phyloP scores from a whole-genome alignment of 2,329 filamentous ascomycete species.

The Coniochaeta pulveracea region DNA sequence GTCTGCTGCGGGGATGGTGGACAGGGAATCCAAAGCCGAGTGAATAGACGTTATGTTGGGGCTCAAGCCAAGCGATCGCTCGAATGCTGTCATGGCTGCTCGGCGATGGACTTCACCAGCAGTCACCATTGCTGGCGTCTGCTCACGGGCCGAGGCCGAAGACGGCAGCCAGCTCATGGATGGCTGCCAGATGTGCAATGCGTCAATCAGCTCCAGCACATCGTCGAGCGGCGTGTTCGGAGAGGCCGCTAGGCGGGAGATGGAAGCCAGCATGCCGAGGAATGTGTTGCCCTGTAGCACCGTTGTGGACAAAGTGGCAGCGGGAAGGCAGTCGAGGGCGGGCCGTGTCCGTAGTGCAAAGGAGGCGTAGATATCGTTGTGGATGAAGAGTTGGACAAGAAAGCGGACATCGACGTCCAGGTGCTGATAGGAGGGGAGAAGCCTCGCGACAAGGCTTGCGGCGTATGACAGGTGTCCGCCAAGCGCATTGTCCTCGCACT shows the following conservation, averaged over 20 bases:
- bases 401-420: not conserved
- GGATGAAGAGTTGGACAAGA: not conserved
- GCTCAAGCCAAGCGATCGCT: not conserved
- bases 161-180: not conserved
- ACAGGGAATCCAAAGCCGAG: not conserved
- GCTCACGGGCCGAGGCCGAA: not conserved
- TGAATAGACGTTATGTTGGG: not conserved
- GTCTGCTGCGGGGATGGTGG: not conserved
- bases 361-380: not conserved
- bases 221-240: not conserved
- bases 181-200: not conserved
- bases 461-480: not conserved
- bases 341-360: not conserved
- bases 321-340: not conserved
- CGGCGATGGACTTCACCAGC: too few relatives aligned
- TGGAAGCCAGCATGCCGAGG: not conserved
- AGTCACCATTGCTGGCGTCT: not conserved
- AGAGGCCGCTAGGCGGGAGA: not conserved
- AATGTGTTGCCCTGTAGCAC: not conserved
- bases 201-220: not conserved
- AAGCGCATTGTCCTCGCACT: not conserved
- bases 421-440: too few relatives aligned
- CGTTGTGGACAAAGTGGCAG: not conserved
- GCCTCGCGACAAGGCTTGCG: not conserved
- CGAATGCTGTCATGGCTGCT: too few relatives aligned